Conservation (phyloP, 1,284 basidiomycete species). For the Heterobasidion parviporum region DNA sequence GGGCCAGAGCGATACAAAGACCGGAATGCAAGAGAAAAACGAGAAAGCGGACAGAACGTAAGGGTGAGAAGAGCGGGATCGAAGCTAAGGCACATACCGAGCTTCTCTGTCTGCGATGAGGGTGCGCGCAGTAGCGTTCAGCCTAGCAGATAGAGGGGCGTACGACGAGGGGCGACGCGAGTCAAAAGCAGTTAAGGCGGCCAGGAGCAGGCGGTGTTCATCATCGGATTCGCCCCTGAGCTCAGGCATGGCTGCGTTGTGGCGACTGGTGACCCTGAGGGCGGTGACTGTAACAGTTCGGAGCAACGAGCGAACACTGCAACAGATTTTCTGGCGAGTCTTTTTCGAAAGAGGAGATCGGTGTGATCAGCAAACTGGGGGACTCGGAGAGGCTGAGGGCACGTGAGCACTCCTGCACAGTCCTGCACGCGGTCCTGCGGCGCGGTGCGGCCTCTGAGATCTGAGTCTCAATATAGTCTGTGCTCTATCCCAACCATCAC, state of each 20-base stretch:
- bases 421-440: too few relatives aligned
- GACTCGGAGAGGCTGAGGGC: too few relatives aligned
- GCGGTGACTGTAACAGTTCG: too few relatives aligned
- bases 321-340: too few relatives aligned
- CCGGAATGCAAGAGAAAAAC: too few relatives aligned
- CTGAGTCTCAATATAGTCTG: neutral
- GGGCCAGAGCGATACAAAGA: too few relatives aligned
- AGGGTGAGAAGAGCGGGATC: neutral
- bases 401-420: too few relatives aligned
- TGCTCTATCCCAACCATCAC: neutral
- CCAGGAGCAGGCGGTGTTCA: constrained; percentile 2
- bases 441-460: neutral
- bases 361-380: too few relatives aligned
- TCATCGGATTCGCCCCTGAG: neutral
- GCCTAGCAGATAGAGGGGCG: neutral
- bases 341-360: too few relatives aligned
- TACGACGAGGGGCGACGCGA: neutral
- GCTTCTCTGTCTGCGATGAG: constrained; percentile 7
- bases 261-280: too few relatives aligned
- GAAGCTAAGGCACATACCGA: constrained; percentile 4
- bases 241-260: neutral
- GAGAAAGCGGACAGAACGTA: too few relatives aligned
- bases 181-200: neutral
- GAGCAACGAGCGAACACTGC: too few relatives aligned
- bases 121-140: constrained; percentile 4